Conservation (phyloP, 2,329 filamentous ascomycete species). For the Pezicula radicicola region DNA sequence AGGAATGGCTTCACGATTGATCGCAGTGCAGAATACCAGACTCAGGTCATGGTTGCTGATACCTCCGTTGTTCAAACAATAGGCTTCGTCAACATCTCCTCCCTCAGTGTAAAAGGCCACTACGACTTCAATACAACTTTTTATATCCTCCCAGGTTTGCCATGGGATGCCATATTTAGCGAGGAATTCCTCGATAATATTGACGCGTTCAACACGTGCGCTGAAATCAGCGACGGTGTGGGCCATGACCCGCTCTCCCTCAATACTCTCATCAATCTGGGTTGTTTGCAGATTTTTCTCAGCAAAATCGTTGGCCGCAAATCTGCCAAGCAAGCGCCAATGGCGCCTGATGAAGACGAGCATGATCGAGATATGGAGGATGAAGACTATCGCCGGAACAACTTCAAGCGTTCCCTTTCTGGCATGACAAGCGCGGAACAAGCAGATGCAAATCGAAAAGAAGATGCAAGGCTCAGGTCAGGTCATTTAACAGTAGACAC, state of each 20-base stretch:
- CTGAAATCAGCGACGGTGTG: constrained; percentile 1
- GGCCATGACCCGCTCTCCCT: not conserved
- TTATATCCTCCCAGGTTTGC: constrained; percentile 5
- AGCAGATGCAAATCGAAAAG: too few species aligned
- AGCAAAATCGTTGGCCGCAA: too few species aligned
- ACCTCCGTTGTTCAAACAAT: constrained; percentile 6
- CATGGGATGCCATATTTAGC: constrained; percentile 9
- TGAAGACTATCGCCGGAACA: too few species aligned
- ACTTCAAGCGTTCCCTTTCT: too few species aligned
- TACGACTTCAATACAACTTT: constrained; percentile 7
- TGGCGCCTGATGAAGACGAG: too few species aligned
- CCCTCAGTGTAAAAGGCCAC: constrained; percentile 1
- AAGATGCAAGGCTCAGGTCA: too few species aligned
- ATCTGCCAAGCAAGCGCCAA: too few species aligned
- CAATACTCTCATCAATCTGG: constrained; percentile 7
- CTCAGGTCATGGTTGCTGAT: constrained; percentile 4
- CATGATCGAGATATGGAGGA: too few species aligned
- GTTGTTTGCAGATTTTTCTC: constrained; percentile 5
- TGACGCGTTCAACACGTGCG: constrained; percentile 7
- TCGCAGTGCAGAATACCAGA: not conserved
- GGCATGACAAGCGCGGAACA: too few species aligned
- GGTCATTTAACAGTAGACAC: too few species aligned
- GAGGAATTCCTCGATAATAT: constrained; percentile 9
- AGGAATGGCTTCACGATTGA: constrained; percentile 4
- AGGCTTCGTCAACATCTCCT: constrained; percentile 3